A percentile compares a stretch with the other conserved stretches of the same genome.
These are phyloP conservation scores for Citeromyces nyonsensis DNA, from an alignment of 805 yeast species.

Conservation along the genomic window DNA sequence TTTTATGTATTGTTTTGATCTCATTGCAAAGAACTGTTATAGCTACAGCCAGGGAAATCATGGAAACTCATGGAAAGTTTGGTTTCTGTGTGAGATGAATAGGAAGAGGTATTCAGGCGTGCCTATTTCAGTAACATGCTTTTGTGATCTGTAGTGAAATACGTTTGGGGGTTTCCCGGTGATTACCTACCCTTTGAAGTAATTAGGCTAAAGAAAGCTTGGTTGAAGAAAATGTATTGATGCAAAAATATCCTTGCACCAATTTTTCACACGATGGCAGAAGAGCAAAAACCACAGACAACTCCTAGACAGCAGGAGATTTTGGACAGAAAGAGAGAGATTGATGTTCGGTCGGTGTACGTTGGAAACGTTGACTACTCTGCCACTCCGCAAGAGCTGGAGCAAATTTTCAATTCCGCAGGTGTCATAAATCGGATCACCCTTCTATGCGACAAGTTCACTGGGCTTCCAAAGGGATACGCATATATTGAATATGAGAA, in stretches of 20 bases:
- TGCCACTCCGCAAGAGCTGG: constrained; percentile 62
- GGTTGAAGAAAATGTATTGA: neutral
- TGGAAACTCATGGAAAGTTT: too few species aligned
- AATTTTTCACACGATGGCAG: constrained; percentile 1
- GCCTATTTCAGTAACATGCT: too few species aligned
- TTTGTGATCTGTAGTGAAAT: too few species aligned
- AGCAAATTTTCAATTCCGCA: constrained; percentile 49
- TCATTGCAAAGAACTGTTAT: too few species aligned
- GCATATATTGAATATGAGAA: constrained; percentile 75
- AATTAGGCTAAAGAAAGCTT: too few species aligned
- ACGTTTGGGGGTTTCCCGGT: too few species aligned
- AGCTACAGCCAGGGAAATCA: too few species aligned
- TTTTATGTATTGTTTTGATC: too few species aligned
- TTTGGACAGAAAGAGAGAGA: constrained; percentile 19
- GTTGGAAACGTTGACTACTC: constrained; percentile 80
- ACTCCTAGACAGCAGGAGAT: too few species aligned
- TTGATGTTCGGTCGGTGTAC: constrained; percentile 65
- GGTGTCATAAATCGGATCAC: constrained; percentile 74
- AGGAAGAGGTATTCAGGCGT: too few species aligned
- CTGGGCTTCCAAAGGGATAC: constrained; percentile 75
- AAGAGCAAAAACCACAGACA: neutral
- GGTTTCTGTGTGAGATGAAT: too few species aligned
- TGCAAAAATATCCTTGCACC: constrained; percentile 3
- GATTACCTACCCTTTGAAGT: too few species aligned
- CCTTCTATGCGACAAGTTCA: constrained; percentile 49